Evolutionary conservation across 495 filamentous ascomycete genomes (phyloP), one percentile per base, ranked within the genome.

Genomic region (Podospora fimiseda): DNA sequence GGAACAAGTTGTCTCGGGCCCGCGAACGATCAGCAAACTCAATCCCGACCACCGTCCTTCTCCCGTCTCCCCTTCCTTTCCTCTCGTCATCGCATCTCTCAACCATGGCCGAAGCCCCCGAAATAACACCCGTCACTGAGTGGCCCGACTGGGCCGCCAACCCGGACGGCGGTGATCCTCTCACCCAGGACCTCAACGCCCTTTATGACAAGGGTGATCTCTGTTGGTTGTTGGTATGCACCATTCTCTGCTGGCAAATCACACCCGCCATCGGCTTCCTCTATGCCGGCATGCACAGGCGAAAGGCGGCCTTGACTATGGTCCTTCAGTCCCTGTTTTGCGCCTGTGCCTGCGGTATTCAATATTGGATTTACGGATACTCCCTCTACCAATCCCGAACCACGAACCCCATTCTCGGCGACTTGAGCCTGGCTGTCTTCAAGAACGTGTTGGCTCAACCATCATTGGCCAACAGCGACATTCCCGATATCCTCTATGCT

Each of bases 331-430:
- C 86, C 47, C 80, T 96, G 64, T 86, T 91, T 72, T 86, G 88
- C n/a, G 80, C 82, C 18, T 88, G 87, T 18, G 83, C 96, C 47
- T 83, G 90, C 16, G 84, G 83, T 19, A 93, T 96, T 72, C 91
- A 96, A 65, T 97, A 90, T 89, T 96, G 95, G 76, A 92, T 97
- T 77, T 96, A 90, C 90, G 92, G 92, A 45, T 96, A 94, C 69
- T 93, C 88, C 2, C 74, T 97, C 46, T 80, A 90, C 37, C 93
- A 95, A 73, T 90, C 87, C n/a, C 83, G 87, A 60, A 75, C 82
- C 9, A 90, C 86, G 41, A 89, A 87, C 48, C 85, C 74, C 41
- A 96, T 82, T 72, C 91, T 96, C 61, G 92, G 92, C 47, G 78
- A 90, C 60, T 74, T 96, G 38, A 70, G 77, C 44, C 88, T 94